Base-by-base conservation (phyloP, 2,329 filamentous ascomycete species). In the Epicoccum sorghinum region DNA sequence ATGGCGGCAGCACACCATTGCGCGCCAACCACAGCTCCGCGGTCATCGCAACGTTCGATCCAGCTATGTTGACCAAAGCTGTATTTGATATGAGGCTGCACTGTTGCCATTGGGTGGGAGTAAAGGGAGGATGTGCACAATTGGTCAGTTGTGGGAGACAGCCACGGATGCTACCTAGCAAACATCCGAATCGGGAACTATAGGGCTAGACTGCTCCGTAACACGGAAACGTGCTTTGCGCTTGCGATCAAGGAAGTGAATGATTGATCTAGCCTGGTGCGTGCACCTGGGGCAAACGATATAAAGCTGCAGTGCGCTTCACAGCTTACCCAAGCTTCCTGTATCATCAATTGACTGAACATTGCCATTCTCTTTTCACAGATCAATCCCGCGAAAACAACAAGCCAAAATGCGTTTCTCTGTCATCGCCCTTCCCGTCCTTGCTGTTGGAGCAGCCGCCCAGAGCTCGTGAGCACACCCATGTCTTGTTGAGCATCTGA, bases 361-460 rank as follows among this genome's bases (percentile, higher is more conserved):
- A 18, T 18, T 18, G 18, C 18, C 18, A 18, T 18, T 18, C 18
- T 3, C 18, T 18, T 18, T 18, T 18, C 18, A 18, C 18, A 18
- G 18, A 2, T 18, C 18, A 3, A 18, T 18, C 18, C 18, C 18
- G 18, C 18, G 18, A 23, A 12, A 12, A 32, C 9, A 23, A 8
- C 18, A 38, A 22, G 39, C 18, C 30, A 53, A 49, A 0, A 57
- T 57, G 54, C 48, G 41, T 46, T 46, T 53, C 49, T 45, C 54
- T 12, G 22, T 30, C 14, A 30, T 57, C 9, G 36, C 24, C 27
- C 40, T 57, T 9, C 49, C 54, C 7, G 45, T 46, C 40, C 39
- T 57, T 18, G 49, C 45, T 13, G 54, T 24, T 23, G 14, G 42
- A 8, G 54, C 45, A 6, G 49, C 45, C 14, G 54, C 54, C 23